These are phyloP conservation scores for Rhodotorula babjevae DNA, from an alignment of 768 basidiomycete genomes.

Conservation along the genomic window DNA sequence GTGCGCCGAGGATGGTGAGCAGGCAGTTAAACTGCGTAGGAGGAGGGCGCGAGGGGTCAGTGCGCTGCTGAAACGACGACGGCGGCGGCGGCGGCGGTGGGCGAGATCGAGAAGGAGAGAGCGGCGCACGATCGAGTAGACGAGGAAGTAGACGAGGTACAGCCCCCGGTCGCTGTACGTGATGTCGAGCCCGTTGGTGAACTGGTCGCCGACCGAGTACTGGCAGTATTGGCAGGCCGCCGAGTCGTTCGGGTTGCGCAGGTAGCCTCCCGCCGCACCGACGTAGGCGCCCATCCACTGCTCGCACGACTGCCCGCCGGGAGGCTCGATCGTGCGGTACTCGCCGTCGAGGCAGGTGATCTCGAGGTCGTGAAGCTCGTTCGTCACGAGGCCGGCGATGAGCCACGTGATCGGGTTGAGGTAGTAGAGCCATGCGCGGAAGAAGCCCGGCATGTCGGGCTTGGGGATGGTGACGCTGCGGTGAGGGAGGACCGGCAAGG, in stretches of 20 bases:
- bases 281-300: constrained; percentile 70
- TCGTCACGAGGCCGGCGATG: constrained; percentile 67
- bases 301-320: constrained; percentile 65
- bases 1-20: constrained; percentile 38
- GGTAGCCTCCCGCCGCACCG: constrained; percentile 62
- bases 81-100: background rate
- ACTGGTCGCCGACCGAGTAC: constrained; percentile 61
- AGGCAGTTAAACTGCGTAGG: constrained; percentile 55
- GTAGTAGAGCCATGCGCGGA: constrained; percentile 73
- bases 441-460: constrained; percentile 61
- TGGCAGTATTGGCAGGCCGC: constrained; percentile 55
- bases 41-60: background rate
- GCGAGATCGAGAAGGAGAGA: background rate
- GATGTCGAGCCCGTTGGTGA: constrained; percentile 66
- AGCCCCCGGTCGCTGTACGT: constrained; percentile 47
- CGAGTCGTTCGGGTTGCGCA: constrained; percentile 63
- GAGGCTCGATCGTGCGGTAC: constrained; percentile 67
- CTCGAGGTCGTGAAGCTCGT: constrained; percentile 66
- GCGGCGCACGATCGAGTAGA: background rate
- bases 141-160: constrained; percentile 54
- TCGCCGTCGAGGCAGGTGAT: constrained; percentile 64
- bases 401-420: constrained; percentile 63
- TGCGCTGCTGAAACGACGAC: background rate
- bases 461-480: constrained; percentile 63
- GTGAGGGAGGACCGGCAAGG: no score